phyloP scores from a whole-genome alignment of 179 eudicot genomes.

The Actinidia polygama region DNA sequence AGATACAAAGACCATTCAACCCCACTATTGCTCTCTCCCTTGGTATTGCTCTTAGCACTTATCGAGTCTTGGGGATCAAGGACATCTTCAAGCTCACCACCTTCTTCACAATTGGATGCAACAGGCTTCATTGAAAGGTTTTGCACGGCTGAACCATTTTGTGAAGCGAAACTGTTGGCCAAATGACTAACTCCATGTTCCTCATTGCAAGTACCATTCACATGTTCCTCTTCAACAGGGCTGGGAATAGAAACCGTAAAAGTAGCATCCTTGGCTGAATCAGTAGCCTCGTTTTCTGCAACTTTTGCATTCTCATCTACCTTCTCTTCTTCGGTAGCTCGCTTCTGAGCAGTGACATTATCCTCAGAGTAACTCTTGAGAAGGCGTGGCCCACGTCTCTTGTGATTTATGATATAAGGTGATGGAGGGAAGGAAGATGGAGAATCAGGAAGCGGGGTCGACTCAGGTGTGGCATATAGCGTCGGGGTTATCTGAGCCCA shows the following conservation, averaged over 20 bases:
- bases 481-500: constrained; percentile 72
- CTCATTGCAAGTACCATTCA: constrained; percentile 25
- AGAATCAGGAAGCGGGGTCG: constrained; percentile 84
- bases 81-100: constrained; percentile 56
- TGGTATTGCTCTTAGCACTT: constrained; percentile 60
- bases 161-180: constrained; percentile 19
- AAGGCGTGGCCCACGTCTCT: constrained; percentile 88
- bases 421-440: constrained; percentile 82
- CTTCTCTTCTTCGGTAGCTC: constrained; percentile 28
- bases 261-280: constrained; percentile 16
- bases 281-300: constrained; percentile 32
- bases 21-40: constrained; percentile 46
- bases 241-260: constrained; percentile 14
- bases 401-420: constrained; percentile 83
- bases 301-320: constrained; percentile 27
- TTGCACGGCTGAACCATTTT: constrained; percentile 20
- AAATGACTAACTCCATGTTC: constrained; percentile 22
- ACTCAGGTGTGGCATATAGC: constrained; percentile 77
- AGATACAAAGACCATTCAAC: constrained; percentile 48
- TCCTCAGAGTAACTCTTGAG: constrained; percentile 74
- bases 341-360: constrained; percentile 38
- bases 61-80: constrained; percentile 61
- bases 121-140: constrained; percentile 30
- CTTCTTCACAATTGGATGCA: constrained; percentile 27
- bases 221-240: constrained; percentile 30